Percentiles rank a stretch among this genome's conserved stretches.
These are phyloP conservation scores for Phialophora macrospora DNA, from an alignment of 2,329 filamentous ascomycete species.

Conservation along the genomic window DNA sequence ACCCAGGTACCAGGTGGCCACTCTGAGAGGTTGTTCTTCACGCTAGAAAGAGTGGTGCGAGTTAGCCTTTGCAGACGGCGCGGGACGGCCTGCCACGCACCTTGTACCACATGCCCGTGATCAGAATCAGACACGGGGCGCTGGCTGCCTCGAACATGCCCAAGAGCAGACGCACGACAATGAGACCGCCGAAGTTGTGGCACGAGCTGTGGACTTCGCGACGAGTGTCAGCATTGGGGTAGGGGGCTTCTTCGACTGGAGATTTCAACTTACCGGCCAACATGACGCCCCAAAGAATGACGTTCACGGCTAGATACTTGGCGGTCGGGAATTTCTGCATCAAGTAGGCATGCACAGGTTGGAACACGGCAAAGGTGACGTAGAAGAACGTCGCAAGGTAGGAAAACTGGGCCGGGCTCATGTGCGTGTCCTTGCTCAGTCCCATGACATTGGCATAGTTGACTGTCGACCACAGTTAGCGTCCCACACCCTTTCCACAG, in stretches of 20 bases:
- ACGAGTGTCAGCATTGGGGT: not conserved
- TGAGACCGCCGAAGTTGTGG: constrained; percentile 58
- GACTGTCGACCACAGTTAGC: not conserved
- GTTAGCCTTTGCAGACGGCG: not conserved
- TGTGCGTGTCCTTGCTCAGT: constrained; percentile 58
- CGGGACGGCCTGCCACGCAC: not conserved
- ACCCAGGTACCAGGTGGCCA: constrained; percentile 66
- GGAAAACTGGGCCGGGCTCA: constrained; percentile 66
- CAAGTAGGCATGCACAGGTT: constrained; percentile 60
- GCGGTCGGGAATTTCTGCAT: constrained; percentile 65
- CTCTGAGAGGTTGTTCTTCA: constrained; percentile 62
- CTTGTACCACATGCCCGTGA: constrained; percentile 63
- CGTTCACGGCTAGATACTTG: constrained; percentile 65
- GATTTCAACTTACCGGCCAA: constrained; percentile 47
- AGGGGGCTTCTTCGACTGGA: not conserved
- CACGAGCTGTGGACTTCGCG: constrained; percentile 46
- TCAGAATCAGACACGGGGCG: constrained; percentile 64
- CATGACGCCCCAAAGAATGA: constrained; percentile 56
- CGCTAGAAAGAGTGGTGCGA: not conserved
- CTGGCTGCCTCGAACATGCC: constrained; percentile 67
- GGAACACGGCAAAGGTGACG: constrained; percentile 63
- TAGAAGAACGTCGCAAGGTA: constrained; percentile 67
- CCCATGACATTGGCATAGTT: constrained; percentile 72
- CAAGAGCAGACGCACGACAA: constrained; percentile 62
- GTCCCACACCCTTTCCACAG: not conserved